phyloP scores from a whole-genome alignment of 225 moss, liverwort and hornwort species.

The Marchantia polymorpha region DNA sequence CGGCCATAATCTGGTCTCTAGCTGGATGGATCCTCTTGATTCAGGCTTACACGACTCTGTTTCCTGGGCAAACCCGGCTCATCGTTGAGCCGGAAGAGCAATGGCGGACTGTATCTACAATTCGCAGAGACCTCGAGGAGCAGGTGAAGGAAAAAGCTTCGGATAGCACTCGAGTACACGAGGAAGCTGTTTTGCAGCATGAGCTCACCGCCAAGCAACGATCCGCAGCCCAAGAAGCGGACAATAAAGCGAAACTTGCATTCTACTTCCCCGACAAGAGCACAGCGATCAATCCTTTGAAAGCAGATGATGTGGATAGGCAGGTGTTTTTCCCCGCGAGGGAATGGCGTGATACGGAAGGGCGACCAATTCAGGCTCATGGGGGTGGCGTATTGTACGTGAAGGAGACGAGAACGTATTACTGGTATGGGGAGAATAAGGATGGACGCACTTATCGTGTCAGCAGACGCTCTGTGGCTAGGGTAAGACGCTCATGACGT shows the following conservation, averaged over 20 bases:
- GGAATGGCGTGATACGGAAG: constrained; percentile 82
- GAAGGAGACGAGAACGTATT: constrained; percentile 64
- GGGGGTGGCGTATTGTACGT: constrained; percentile 87
- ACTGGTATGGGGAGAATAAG: constrained; percentile 99
- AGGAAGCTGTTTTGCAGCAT: constrained; percentile 18
- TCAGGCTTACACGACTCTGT: constrained; percentile 36
- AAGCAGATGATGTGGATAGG: constrained; percentile 47
- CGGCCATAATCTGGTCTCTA: constrained; percentile 40
- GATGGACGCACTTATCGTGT: constrained; percentile 69
- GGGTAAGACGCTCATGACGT: constrained; percentile 44
- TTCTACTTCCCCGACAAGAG: constrained; percentile 69
- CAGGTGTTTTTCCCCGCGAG: constrained; percentile 69
- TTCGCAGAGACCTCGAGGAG: constrained; percentile 33
- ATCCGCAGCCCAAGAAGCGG: constrained; percentile 34
- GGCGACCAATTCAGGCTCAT: constrained; percentile 88
- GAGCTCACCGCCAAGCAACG: constrained; percentile 24
- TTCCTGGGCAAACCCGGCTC: constrained; percentile 25
- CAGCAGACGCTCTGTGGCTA: constrained; percentile 61
- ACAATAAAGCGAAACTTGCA: constrained; percentile 50
- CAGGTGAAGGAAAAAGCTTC: constrained; percentile 4
- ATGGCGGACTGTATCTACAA: constrained; percentile 27
- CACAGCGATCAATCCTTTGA: constrained; percentile 58
- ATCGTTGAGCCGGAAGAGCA: constrained; percentile 18
- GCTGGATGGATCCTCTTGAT: constrained; percentile 45
- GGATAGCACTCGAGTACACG: constrained; percentile 16